Evolutionary conservation across 2,329 filamentous ascomycete species (phyloP).

Genomic region (Thelonectria blattea): DNA sequence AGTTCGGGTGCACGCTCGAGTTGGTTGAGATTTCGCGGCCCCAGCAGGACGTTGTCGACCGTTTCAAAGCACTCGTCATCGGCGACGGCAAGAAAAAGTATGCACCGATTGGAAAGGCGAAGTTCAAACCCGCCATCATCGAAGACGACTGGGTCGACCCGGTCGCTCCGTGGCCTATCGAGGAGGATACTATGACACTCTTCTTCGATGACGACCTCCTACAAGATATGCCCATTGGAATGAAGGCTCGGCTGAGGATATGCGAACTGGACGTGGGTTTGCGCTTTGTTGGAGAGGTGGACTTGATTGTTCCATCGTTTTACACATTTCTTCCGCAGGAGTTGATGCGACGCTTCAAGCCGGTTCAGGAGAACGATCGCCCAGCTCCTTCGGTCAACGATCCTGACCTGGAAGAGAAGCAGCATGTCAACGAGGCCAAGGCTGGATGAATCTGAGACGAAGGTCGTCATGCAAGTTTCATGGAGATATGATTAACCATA

Average conservation of each 20-base stretch:
- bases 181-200: slow-evolving; percentile 50
- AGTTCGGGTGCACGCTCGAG: slow-evolving; percentile 65
- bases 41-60: slow-evolving; percentile 46
- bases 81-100: slow-evolving; percentile 42
- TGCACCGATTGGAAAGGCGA: slow-evolving; percentile 52
- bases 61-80: slow-evolving; percentile 52
- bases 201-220: slow-evolving; percentile 69
- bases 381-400: slow-evolving; percentile 53
- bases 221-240: slow-evolving; percentile 63
- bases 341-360: slow-evolving; percentile 70
- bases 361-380: slow-evolving; percentile 54
- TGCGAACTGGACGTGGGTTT: slow-evolving; percentile 67
- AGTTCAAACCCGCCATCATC: slow-evolving; percentile 52
- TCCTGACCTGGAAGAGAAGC: slow-evolving; percentile 37
- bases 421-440: slow-evolving; percentile 30
- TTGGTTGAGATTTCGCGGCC: slow-evolving; percentile 59
- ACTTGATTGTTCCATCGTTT: slow-evolving; percentile 64
- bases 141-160: slow-evolving; percentile 55
- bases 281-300: slow-evolving; percentile 67
- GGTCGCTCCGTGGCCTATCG: slow-evolving; percentile 18
- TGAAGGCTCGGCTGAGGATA: slow-evolving; percentile 64
- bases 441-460: slow-evolving; percentile 21
- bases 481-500: not conserved
- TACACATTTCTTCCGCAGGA: slow-evolving; percentile 71
- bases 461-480: not conserved